Base-by-base conservation (phyloP, 345 rosid species). In the Cochlearia excelsa region DNA sequence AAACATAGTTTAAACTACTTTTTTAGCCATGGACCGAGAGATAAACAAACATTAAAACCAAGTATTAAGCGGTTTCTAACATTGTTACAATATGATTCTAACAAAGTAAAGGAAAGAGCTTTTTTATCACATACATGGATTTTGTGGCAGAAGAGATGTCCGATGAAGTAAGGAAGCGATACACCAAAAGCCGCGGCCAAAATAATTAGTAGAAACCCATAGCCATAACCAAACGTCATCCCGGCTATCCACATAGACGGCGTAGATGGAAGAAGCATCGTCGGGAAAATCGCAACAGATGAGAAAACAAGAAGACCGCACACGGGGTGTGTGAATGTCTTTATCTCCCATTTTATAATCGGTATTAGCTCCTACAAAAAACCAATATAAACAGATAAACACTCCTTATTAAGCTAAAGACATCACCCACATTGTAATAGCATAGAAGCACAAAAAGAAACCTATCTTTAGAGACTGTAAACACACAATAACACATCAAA, bases 171-270 rank as follows among this genome's bases (percentile, higher is more conserved):
- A 23, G 99, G 99, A 74, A 93, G 94, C 1, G 97, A 85, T 30
- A 87, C 78, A 48, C 99, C 99, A 37, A 87, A 39, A 46, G 81
- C 53, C 3, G 75, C 78, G 8, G 88, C 95, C 2, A 86, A 71
- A 38, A 84, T 79, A 43, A 85, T 85, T 6, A 89, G 73, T 39
- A 93, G 73, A 77, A 93, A 93, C n/a, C 99, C 99, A 57, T 66
- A 82, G 63, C 95, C 99, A 66, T 89, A 89, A 55, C 99, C 99
- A 68, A 93, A 93, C 26, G 89, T 84, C 83, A 93, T 84, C 66
- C 99, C 99, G 45, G 94, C 97, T 7, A 85, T 79, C 99, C 97
- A 93, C 95, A 90, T 87, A 7, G 99, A 89, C 23, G 99, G 99
- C 6, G 91, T 64, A 41, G 99, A 93, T 30, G 99, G 99, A 30